Evolutionary conservation across 371 early-diverging fungal genomes (phyloP).

Genomic region (Syncephalis fuscata): DNA sequence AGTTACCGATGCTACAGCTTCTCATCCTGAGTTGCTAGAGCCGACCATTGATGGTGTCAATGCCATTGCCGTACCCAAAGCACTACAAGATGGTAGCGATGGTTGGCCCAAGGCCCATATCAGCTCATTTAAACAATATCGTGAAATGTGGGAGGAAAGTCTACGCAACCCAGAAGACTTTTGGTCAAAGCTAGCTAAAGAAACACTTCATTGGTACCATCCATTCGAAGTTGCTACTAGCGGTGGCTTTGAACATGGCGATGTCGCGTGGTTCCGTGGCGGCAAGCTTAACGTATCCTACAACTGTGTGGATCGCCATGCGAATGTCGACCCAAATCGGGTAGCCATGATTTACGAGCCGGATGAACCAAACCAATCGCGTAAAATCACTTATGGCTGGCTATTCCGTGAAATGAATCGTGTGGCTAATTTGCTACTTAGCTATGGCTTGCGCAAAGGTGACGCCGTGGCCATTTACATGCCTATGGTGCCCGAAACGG

Average conservation of each 20-base stretch:
- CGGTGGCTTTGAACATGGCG: conserved; percentile 37
- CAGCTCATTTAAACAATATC: background rate
- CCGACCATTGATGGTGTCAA: too few relatives aligned
- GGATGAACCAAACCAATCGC: conserved; percentile 64
- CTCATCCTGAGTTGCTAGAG: too few relatives aligned
- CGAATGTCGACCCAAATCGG: conserved; percentile 42
- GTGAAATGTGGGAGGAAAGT: background rate
- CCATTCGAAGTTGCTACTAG: conserved; percentile 49
- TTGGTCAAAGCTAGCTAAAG: conserved; percentile 34
- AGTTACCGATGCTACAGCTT: too few relatives aligned
- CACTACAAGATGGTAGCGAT: too few relatives aligned
- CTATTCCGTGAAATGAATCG: conserved; percentile 64
- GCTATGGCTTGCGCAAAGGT: conserved; percentile 71
- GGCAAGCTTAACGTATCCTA: conserved; percentile 89
- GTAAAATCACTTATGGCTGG: conserved; percentile 67
- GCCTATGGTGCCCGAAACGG: conserved; percentile 94
- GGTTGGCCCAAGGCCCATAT: background rate
- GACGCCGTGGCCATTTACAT: conserved; percentile 91
- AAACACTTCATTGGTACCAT: conserved; percentile 53
- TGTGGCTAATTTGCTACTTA: conserved; percentile 63
- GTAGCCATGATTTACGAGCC: conserved; percentile 82
- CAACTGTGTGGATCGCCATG: conserved; percentile 97
- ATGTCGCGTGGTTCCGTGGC: conserved; percentile 86
- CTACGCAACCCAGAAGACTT: background rate
- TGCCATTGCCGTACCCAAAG: too few relatives aligned